Evolutionary conservation across 2,329 filamentous ascomycete genomes (phyloP).

Genomic region (Aspergillus glaucus): DNA sequence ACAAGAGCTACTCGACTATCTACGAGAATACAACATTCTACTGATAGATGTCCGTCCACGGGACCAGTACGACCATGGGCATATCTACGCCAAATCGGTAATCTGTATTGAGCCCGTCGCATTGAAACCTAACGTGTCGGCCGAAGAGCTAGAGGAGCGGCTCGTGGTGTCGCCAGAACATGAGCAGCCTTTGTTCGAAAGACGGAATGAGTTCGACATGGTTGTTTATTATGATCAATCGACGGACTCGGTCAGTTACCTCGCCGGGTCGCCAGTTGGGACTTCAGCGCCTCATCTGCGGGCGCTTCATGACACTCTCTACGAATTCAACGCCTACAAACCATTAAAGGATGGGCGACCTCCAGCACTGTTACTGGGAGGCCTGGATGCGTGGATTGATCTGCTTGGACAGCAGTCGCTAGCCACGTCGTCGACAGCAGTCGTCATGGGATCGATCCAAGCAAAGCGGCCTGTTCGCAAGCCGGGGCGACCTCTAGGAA

Average conservation of each 20-base stretch:
- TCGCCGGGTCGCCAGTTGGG: slow-evolving; percentile 41
- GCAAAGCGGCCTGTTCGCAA: slow-evolving; percentile 30
- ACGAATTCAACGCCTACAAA: slow-evolving; percentile 75
- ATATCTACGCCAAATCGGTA: slow-evolving; percentile 75
- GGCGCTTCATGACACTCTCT: slow-evolving; percentile 70
- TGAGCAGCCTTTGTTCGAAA: slow-evolving; percentile 69
- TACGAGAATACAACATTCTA: slow-evolving; percentile 61
- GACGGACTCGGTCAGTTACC: slow-evolving; percentile 54
- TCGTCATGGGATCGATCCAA: slow-evolving; percentile 41
- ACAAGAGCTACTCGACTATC: slow-evolving; percentile 63
- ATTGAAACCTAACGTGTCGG: slow-evolving; percentile 60
- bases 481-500: slow-evolving; percentile 44
- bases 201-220: slow-evolving; percentile 70
- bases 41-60: slow-evolving; percentile 80
- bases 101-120: slow-evolving; percentile 87
- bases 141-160: slow-evolving; percentile 53
- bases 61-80: slow-evolving; percentile 76
- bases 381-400: slow-evolving; percentile 79
- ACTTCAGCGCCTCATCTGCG: slow-evolving; percentile 54
- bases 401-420: slow-evolving; percentile 67
- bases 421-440: slow-evolving; percentile 50
- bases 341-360: slow-evolving; percentile 58
- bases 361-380: slow-evolving; percentile 74
- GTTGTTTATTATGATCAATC: slow-evolving; percentile 84
- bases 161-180: slow-evolving; percentile 42